Evolutionary conservation across 208 protist genomes (phyloP), one percentile per base, ranked within the genome.

Genomic region (Leishmania guyanensis): DNA sequence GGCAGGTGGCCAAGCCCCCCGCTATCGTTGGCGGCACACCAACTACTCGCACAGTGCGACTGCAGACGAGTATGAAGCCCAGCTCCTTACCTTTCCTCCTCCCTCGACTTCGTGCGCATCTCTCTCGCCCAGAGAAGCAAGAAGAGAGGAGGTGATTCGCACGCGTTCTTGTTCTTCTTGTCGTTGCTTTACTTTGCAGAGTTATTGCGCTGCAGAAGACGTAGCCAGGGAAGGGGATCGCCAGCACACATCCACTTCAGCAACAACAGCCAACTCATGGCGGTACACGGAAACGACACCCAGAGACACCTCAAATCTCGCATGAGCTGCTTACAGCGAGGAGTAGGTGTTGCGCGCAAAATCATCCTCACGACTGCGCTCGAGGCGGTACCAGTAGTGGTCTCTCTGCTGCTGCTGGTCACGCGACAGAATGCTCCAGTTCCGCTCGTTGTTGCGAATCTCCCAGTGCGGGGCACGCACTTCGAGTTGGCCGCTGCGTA

Each of bases 391-490:
- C 93, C 90, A 94, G 81, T 95, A 97, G 83, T 95, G 90, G 82
- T 97, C 93, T 84, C 94, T 97, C 85, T 97, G 93, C 84, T 94
- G 91, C 86, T 97, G 93, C 83, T 93, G 93, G 73, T 97, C 93
- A 39, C 92, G 89, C 22, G 92, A 86, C 74, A 97, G 71, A 74
- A 97, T 95, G 58, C 87, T 91, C 92, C 93, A 97, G 82, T 97
- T 97, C 50, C 93, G 89, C 82, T 97, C 93, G 85, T 88, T 97
- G 78, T 95, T 97, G 69, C 93, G 90, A 68, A 97, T 93, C 51
- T 93, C 90, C 92, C 93, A 97, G 79, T 95, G 92, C 51, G 92
- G 92, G 56, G 92, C 89, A 39, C 93, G 93, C 71, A 95, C 91
- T 69, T 79, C 84, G 5, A 97, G 84, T 77, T 97, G 93, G 1